Conservation (phyloP, 2,329 filamentous ascomycete species). For the Chlorencoelia australis region DNA sequence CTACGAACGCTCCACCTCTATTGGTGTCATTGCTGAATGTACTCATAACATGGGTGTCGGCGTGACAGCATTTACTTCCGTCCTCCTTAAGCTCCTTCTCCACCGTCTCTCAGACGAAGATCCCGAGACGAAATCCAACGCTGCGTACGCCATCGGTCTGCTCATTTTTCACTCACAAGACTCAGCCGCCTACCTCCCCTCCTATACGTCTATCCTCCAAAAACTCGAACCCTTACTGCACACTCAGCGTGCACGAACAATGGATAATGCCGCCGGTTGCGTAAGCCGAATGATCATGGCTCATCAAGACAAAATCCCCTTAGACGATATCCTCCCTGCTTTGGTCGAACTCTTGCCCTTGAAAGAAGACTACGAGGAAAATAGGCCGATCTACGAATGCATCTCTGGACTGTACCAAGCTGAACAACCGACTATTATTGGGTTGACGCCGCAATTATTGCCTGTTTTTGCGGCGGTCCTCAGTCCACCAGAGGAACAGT, state of each 20-base stretch:
- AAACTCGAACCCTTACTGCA: slow-evolving; percentile 81
- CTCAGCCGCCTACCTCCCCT: slow-evolving; percentile 57
- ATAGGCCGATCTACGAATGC: slow-evolving; percentile 85
- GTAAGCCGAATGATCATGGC: slow-evolving; percentile 85
- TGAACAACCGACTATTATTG: slow-evolving; percentile 58
- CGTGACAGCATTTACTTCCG: slow-evolving; percentile 72
- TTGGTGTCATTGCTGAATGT: slow-evolving; percentile 87
- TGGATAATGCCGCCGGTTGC: slow-evolving; percentile 90
- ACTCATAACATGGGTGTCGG: slow-evolving; percentile 71
- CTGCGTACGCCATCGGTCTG: slow-evolving; percentile 81
- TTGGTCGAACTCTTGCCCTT: slow-evolving; percentile 73
- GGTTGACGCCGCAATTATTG: slow-evolving; percentile 59
- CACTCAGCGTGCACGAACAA: slow-evolving; percentile 66
- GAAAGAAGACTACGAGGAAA: slow-evolving; percentile 92
- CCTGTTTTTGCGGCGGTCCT: slow-evolving; percentile 66
- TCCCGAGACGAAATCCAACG: slow-evolving; percentile 86
- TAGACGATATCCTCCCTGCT: slow-evolving; percentile 71
- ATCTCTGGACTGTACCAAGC: slow-evolving; percentile 74
- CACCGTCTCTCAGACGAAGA: slow-evolving; percentile 87
- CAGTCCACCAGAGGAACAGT: slow-evolving; percentile 61
- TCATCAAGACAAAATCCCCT: slow-evolving; percentile 72
- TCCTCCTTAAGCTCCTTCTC: slow-evolving; percentile 68
- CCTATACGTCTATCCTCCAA: slow-evolving; percentile 66
- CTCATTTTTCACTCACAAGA: slow-evolving; percentile 75
- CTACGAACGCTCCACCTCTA: slow-evolving; percentile 78